Evolutionary conservation across 2,329 filamentous ascomycete species (phyloP).

Genomic region (Zymoseptoria ardabiliae): DNA sequence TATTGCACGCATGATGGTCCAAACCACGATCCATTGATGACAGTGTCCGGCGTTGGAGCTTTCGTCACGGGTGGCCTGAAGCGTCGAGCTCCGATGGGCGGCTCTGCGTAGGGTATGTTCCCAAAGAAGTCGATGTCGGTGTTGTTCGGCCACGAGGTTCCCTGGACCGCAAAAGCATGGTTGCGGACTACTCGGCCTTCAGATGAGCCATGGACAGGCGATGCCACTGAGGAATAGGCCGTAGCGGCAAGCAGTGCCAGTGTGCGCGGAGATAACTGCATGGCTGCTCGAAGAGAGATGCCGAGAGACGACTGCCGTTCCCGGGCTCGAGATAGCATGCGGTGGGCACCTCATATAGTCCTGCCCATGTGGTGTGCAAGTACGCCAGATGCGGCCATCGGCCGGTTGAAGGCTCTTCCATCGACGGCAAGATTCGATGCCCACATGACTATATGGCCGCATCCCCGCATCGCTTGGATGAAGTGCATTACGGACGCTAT

Average conservation of each 20-base stretch:
- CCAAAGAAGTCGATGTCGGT: constrained; percentile 10
- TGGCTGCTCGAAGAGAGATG: neutral
- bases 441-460: too few species aligned
- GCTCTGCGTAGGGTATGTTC: constrained; percentile 13
- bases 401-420: neutral
- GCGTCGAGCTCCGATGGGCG: constrained; percentile 5
- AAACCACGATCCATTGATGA: constrained; percentile 13
- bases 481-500: neutral
- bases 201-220: neutral
- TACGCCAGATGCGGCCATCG: neutral
- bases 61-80: constrained; percentile 13
- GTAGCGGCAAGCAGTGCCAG: neutral
- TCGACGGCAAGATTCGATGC: neutral
- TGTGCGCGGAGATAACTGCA: neutral
- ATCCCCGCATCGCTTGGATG: too few species aligned
- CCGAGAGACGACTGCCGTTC: neutral
- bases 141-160: constrained; percentile 10
- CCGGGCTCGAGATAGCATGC: neutral
- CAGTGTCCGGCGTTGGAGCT: constrained; percentile 3
- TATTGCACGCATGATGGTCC: constrained; percentile 12
- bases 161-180: constrained; percentile 9
- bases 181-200: neutral
- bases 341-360: neutral
- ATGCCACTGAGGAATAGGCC: neutral
- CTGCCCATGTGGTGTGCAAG: too few species aligned